Base-by-base conservation (phyloP, 306 rosid species). In the Cucumis sativus region DNA sequence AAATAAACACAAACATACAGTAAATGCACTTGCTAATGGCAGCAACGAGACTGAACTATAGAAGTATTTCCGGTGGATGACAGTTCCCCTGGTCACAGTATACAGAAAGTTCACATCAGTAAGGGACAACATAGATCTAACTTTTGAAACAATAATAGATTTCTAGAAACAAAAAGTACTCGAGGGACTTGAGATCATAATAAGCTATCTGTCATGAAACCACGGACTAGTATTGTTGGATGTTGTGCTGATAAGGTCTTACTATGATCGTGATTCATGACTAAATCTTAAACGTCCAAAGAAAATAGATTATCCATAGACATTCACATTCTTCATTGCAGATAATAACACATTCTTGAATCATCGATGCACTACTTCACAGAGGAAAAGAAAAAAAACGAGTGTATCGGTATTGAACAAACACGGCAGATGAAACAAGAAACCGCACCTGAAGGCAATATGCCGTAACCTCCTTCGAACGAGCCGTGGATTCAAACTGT, bases 401-500 rank as follows among this genome's bases (percentile, higher is more conserved):
- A 30, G 12, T 8, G 21, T 16, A 37, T 33, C 45, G 49, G 9
- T 41, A 68, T 11, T n/a, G 2, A 67, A 67, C 33, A 17, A 41
- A 67, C 30, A 18, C 6, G 77, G 11, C 10, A 30, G 21, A 68
- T 7, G 40, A 51, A 8, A 43, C 18, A 56, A 8, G 64, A 77
- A 35, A 60, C 76, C 76, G 62, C 85, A 95, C 97, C 99, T 92
- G 84, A 75, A 57, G 45, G 99, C 96, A 79, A 92, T 83, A 83
- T 95, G 97, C 11, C 97, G 82, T 57, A 95, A 77, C 82, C 97
- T 95, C 82, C 97, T 82, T 45, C 92, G 97, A 61, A 95, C 99
- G 77, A 92, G 88, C 73, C 89, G 91, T 70, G 92, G 88, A 81
- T 92, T 85, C 81, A 92, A 85, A 78, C 99, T 92, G 93, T 82